Base-by-base conservation (phyloP, 192 early-diverging fungal species). In the Jimgerdemannia flammicorona region DNA sequence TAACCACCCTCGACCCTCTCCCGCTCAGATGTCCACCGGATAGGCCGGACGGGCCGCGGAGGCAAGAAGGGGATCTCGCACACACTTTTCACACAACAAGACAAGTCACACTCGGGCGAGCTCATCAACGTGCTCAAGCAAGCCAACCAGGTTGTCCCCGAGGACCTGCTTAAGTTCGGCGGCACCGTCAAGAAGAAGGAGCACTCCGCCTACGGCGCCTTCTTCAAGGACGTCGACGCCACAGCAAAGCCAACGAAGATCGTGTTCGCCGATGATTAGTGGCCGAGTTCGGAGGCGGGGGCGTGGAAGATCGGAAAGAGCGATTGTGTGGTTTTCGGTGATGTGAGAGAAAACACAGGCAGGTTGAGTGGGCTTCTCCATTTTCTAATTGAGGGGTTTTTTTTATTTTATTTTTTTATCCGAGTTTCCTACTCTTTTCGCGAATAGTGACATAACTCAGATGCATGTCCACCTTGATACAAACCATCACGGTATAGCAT, bases 151-250 rank as follows among this genome's bases (percentile, higher is more conserved):
- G 74, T 83, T 43, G 93, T 99, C 40, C 97, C 96, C 6, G 90
- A 91, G 40, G 94, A 92, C 69, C 85, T 97, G 76, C 83, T 97
- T 73, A 96, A 95, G 85, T 97, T 97, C 85, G 96, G 96, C 65
- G 94, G 93, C 42, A 95, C 95, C 10, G 96, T 98, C 78, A 99
- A 97, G 86, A 96, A 96, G 88, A 99, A 99, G 92, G 87, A 95
- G 69, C 96, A 99, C 83, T 87, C 90, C 18, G 94, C 93, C 71
- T 99, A 98, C 71, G 97, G 97, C 70, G 96, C 95, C 40, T 98
- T 98, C 79, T 94, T 89, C 78, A 98, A 96, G 81, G 96, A 97
- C 49, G 80, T 98, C 43, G 96, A 94, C 72, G 86, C 87, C 68
- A 89, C 78, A 66, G 85, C 86, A 66, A 99, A 97, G 85, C 88